Conservation (phyloP, 257 asterid genomes). For the Dorcoceras hygrometricum region DNA sequence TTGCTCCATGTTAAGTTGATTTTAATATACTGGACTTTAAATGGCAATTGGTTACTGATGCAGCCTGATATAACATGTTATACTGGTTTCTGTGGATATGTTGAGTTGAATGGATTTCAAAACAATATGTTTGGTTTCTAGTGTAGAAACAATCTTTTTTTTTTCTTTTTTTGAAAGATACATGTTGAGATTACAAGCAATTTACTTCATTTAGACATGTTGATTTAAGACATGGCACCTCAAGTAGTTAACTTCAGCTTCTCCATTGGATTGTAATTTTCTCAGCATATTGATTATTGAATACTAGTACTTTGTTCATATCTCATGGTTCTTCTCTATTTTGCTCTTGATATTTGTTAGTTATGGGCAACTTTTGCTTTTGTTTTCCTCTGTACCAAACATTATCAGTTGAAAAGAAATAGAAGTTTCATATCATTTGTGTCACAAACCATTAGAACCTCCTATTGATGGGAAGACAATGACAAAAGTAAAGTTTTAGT, state of each 20-base stretch:
- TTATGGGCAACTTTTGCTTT: not conserved
- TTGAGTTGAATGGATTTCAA: not conserved
- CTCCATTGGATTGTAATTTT: conserved; percentile 13
- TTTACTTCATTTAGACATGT: not conserved
- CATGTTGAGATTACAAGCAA: not conserved
- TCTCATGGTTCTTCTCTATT: conserved; percentile 3
- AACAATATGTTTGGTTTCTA: not conserved
- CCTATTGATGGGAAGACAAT: not conserved
- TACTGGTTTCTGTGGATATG: not conserved
- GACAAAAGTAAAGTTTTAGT: conserved; percentile 3
- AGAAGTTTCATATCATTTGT: conserved; percentile 8
- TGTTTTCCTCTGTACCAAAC: not conserved
- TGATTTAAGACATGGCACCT: not conserved
- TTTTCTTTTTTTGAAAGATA: not conserved
- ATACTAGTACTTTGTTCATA: not conserved
- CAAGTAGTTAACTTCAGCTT: not conserved
- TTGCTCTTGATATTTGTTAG: conserved; percentile 2
- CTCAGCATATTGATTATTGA: conserved; percentile 3
- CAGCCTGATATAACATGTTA: conserved; percentile 1
- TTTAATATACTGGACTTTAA: no score
- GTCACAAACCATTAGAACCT: not conserved
- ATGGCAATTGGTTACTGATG: not conserved
- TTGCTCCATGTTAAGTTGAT: not conserved
- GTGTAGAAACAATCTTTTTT: no score
- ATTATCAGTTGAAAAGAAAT: conserved; percentile 12